Base-by-base conservation (phyloP, 169 alveolate genomes). In the Perkinsus marinus region DNA sequence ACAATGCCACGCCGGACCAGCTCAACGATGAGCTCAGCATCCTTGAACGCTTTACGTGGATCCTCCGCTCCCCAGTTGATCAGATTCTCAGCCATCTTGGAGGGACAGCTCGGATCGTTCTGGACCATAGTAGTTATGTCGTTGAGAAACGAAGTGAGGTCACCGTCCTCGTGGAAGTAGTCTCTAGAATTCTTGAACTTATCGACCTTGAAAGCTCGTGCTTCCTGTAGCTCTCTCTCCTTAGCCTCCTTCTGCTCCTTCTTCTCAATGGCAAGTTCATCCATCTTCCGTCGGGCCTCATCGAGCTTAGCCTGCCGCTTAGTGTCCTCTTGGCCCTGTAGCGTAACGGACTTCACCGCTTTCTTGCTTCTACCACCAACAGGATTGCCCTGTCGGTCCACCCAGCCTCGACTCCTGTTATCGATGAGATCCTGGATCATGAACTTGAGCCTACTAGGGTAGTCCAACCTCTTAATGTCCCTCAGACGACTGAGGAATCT, bases 371-470 rank as follows among this genome's bases (percentile, higher is more conserved):
- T 39, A 36, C 43, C 91, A 19, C 39, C 39, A 43, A 41, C 68
- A n/a, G 91, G 68, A 38, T 34, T 41, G 7, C 91, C 91, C 30
- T 89, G 38, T 10, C 91, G 16, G 39, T 90, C 91, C 36, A 39
- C 39, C 91, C 91, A 90, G 69, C 57, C 57, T 2, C 57, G 34
- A 37, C 38, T 43, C 39, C 43, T 37, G 39, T 39, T 43, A 36
- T 92, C 94, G 46, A 92, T 38, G 0, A 92, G 90, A 22, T 92
- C 94, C 91, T 92, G 94, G 3, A 92, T 92, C 90, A 90, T 92
- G 68, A 68, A 92, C 39, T 41, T 39, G 30, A 92, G 90, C 19
- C 92, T 22, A 89, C 90, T 92, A 37, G 91, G 69, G 43, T 92
- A 92, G 46, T 89, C 92, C 39, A 43, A 30, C 90, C 9, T 89